Evolutionary conservation across 164 flowering plant genomes (phyloP).

Genomic region (Amborella trichopoda): DNA sequence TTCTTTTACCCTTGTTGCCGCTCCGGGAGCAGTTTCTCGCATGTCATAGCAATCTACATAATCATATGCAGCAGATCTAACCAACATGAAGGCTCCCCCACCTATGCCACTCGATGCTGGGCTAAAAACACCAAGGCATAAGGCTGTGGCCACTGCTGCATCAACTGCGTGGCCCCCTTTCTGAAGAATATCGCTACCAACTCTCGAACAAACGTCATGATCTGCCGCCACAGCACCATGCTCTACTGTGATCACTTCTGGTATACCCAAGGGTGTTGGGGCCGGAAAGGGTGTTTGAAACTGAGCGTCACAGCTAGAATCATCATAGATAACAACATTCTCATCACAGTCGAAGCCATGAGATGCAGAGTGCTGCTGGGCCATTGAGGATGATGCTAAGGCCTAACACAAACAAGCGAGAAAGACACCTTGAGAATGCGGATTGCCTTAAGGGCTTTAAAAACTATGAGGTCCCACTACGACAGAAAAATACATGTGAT

Average conservation of each 20-base stretch:
- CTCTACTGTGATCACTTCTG: conserved; percentile 18
- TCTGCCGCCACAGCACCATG: conserved; percentile 53
- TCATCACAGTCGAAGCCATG: no score
- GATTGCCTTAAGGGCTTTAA: no score
- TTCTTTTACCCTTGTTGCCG: conserved; percentile 35
- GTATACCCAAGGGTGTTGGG: no score
- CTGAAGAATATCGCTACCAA: conserved; percentile 35
- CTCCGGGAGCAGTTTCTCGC: conserved; percentile 60
- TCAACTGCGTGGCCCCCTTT: conserved; percentile 62
- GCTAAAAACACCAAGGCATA: conserved; percentile 61
- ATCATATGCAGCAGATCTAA: conserved; percentile 27
- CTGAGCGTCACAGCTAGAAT: no score
- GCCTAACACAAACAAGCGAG: no score
- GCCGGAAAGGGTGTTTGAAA: no score
- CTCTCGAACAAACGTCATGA: conserved; percentile 41
- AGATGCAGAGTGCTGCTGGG: no score
- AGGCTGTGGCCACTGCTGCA: conserved; percentile 49
- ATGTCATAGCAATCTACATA: conserved; percentile 34
- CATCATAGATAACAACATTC: no score
- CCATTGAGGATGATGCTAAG: no score
- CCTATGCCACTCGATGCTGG: conserved; percentile 70
- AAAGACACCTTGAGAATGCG: no score
- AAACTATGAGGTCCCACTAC: no score
- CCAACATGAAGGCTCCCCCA: conserved; percentile 49
- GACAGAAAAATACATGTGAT: no score